Base-by-base conservation (phyloP, 257 asterid genomes). In the Nicotiana sylvestris region DNA sequence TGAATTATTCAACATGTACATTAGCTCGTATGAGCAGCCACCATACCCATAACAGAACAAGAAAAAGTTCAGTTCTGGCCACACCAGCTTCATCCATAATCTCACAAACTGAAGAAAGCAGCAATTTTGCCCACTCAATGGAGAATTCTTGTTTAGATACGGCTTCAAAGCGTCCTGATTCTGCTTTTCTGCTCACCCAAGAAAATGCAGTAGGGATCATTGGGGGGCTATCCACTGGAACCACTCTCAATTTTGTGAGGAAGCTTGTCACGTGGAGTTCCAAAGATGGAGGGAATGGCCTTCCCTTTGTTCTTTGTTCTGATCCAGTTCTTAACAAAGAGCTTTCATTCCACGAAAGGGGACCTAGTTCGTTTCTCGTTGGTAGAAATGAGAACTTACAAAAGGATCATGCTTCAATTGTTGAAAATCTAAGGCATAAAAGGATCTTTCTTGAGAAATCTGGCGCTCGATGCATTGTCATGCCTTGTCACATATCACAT, bases 401-500 rank as follows among this genome's bases (percentile, higher is more conserved):
- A 0, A 82, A 25, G 35, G 91, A 89, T 79, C 84, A 82, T 49
- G 53, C 85, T 80, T 70, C 84, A 7, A 58, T 86, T 29, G 92
- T 91, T 3, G 90, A 91, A 57, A 90, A 84, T 81, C 84, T 95
- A 53, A 89, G 90, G 94, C 76, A 60, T 8, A 91, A 89, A 77
- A 85, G 93, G 32, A 81, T 18, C 49, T 88, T 89, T 86, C 91
- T 95, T 21, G 98, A 93, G 89, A 87, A 88, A 7, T 80, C 91
- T 9, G 96, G 94, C 66, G 97, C 87, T 25, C 51, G 86, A n/a
- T 93, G 95, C 83, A 84, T 91, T 46, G 95, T 85, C 81, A 92
- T 92, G 93, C 96, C 98, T 21, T 92, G 98, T 78, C 89, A 95
- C 85, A 18, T 90, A 49, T 88, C 91, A 9, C 93, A 95, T 81